A percentile compares a stretch with the other conserved stretches of the same genome.
These are phyloP conservation scores for Sarocladium brachiariae DNA, from an alignment of 2,329 filamentous ascomycete species.

Conservation along the genomic window DNA sequence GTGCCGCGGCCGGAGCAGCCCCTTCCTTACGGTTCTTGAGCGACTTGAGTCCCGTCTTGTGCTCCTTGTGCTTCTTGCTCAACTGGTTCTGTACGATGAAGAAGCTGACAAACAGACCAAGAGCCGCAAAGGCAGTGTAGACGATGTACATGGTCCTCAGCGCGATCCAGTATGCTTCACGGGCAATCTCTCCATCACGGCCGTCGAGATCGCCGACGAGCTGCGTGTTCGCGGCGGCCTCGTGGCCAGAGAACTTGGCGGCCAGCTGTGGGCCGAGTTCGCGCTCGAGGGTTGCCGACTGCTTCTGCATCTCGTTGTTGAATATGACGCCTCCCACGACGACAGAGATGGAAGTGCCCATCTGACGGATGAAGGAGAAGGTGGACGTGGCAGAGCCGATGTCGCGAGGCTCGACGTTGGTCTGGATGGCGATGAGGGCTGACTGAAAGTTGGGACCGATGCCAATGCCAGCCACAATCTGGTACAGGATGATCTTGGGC, in stretches of 20 bases:
- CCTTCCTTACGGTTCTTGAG: constrained; percentile 26
- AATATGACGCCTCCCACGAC: constrained; percentile 75
- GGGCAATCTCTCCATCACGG: constrained; percentile 34
- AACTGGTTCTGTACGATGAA: constrained; percentile 43
- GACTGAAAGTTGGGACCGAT: constrained; percentile 64
- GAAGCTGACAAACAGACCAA: constrained; percentile 40
- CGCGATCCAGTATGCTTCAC: constrained; percentile 41
- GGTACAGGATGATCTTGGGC: constrained; percentile 52
- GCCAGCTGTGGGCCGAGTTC: constrained; percentile 46
- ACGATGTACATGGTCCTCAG: constrained; percentile 52
- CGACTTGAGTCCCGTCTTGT: constrained; percentile 49
- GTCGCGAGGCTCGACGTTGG: constrained; percentile 52
- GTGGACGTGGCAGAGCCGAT: constrained; percentile 63
- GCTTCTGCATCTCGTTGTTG: constrained; percentile 63
- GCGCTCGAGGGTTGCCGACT: constrained; percentile 38
- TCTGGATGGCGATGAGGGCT: constrained; percentile 62
- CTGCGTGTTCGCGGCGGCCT: constrained; percentile 54
- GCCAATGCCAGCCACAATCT: constrained; percentile 57
- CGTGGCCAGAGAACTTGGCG: constrained; percentile 46
- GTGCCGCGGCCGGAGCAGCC: constrained; percentile 2
- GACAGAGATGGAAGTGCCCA: constrained; percentile 61
- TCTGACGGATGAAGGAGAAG: constrained; percentile 60
- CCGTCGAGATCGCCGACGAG: constrained; percentile 46
- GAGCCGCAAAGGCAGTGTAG: constrained; percentile 41
- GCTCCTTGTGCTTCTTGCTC: constrained; percentile 48